Conservation (phyloP, 805 yeast genomes). For the Yarrowia porcina region DNA sequence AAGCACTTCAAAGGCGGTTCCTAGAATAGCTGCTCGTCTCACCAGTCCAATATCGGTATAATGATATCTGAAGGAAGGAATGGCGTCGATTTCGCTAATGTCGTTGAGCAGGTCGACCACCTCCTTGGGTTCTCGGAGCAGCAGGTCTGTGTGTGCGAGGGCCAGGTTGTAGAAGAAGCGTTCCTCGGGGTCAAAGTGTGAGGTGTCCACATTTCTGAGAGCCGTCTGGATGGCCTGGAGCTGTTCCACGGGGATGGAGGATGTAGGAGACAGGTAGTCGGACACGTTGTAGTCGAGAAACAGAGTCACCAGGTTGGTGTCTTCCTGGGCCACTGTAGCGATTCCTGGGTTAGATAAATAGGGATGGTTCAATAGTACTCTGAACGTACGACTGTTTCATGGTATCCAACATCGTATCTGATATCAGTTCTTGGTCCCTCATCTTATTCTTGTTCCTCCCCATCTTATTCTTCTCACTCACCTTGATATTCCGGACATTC, state of each 20-base stretch:
- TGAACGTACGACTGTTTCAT: too few relatives aligned
- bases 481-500: constrained; percentile 12
- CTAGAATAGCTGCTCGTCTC: constrained; percentile 32
- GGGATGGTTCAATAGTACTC: too few relatives aligned
- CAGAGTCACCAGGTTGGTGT: constrained; percentile 17
- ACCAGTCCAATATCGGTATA: constrained; percentile 29
- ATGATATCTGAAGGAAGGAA: constrained; percentile 24
- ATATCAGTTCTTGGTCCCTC: background rate
- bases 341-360: background rate
- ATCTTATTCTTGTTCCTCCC: too few relatives aligned
- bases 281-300: constrained; percentile 1
- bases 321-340: constrained; percentile 15
- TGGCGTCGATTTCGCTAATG: constrained; percentile 10
- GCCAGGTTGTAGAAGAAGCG: constrained; percentile 27
- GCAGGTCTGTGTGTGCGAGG: constrained; percentile 29
- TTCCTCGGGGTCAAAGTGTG: constrained; percentile 26
- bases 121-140: constrained; percentile 27
- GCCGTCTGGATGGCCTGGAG: constrained; percentile 3
- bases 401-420: too few relatives aligned
- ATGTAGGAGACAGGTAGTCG: constrained; percentile 23
- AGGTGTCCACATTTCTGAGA: background rate
- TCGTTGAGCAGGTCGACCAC: constrained; percentile 28
- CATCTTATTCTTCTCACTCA: background rate
- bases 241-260: background rate
- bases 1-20: constrained; percentile 31